Conservation (phyloP, 1,139 yeast species). For the Candida sojae region DNA sequence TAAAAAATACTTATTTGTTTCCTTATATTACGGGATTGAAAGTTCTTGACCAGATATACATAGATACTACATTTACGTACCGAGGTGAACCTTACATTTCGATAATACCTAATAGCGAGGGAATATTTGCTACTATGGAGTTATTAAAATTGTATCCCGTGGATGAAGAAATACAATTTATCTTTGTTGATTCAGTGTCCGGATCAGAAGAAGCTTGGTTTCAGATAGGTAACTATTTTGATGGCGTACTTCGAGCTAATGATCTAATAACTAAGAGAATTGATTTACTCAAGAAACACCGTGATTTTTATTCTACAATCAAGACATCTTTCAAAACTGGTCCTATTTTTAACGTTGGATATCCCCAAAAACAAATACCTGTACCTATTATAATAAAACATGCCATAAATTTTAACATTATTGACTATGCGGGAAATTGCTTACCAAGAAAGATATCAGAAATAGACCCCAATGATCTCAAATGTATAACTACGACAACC, state of each 20-base stretch:
- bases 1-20: slow-evolving; percentile 38
- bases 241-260: slow-evolving; percentile 35
- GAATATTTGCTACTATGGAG: slow-evolving; percentile 35
- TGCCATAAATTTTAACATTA: slow-evolving; percentile 40
- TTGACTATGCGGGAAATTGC: slow-evolving; percentile 32
- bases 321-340: neutral
- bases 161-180: slow-evolving; percentile 42
- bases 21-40: slow-evolving; percentile 43
- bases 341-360: slow-evolving; percentile 11
- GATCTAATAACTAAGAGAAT: slow-evolving; percentile 22
- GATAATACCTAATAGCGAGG: slow-evolving; percentile 44
- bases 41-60: slow-evolving; percentile 47
- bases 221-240: slow-evolving; percentile 32
- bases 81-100: slow-evolving; percentile 52
- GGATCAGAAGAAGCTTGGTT: slow-evolving; percentile 64
- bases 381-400: slow-evolving; percentile 28
- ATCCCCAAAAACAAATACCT: slow-evolving; percentile 2
- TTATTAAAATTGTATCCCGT: slow-evolving; percentile 44
- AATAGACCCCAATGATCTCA: slow-evolving; percentile 19
- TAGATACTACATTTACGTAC: slow-evolving; percentile 59
- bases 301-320: slow-evolving; percentile 4
- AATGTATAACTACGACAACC: slow-evolving; percentile 18
- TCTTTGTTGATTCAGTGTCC: slow-evolving; percentile 40
- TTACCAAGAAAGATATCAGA: slow-evolving; percentile 25
- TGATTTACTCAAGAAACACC: slow-evolving; percentile 5